Percentiles rank a stretch among this genome's conserved stretches.
Conservation (phyloP, 352 stramenopile genomes). For the Pythium sp. region DNA sequence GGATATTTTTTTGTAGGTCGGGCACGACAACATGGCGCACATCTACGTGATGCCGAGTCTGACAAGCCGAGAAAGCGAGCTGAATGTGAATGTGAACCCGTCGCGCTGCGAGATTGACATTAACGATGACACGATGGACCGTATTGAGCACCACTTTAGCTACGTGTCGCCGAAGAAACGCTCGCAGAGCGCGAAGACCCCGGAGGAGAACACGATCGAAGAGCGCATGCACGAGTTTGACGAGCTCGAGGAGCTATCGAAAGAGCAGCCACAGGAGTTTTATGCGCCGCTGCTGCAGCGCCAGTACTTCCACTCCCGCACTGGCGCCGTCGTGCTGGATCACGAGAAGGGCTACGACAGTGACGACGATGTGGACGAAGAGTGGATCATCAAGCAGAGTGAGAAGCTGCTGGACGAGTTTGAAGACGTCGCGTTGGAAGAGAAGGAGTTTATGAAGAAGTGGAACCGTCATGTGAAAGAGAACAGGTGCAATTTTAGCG, state of each 20-base stretch:
- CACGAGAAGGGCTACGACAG: slow-evolving; percentile 86
- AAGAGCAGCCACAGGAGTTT: slow-evolving; percentile 63
- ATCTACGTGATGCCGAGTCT: slow-evolving; percentile 76
- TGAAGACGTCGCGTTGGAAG: slow-evolving; percentile 82
- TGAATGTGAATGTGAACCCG: slow-evolving; percentile 22
- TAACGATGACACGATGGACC: slow-evolving; percentile 43
- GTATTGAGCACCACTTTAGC: slow-evolving; percentile 65
- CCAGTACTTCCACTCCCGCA: slow-evolving; percentile 89
- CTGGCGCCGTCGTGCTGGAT: slow-evolving; percentile 73
- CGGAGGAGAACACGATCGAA: slow-evolving; percentile 41
- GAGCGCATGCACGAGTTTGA: slow-evolving; percentile 73
- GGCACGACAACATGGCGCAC: slow-evolving; percentile 76
- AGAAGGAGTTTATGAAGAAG: slow-evolving; percentile 91
- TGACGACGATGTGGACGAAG: slow-evolving; percentile 86
- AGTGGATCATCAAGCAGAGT: slow-evolving; percentile 87
- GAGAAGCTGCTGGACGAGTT: slow-evolving; percentile 87
- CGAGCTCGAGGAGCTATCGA: slow-evolving; percentile 53
- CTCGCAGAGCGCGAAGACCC: slow-evolving; percentile 17
- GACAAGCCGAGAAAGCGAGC: slow-evolving; percentile 23
- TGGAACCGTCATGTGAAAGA: slow-evolving; percentile 87
- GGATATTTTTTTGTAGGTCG: slow-evolving; percentile 32
- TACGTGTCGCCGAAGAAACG: slow-evolving; percentile 56
- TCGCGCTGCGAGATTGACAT: slow-evolving; percentile 57
- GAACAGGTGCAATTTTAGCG: slow-evolving; percentile 40
- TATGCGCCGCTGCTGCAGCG: slow-evolving; percentile 74